A percentile compares a stretch with the other conserved stretches of the same genome.
Conservation (phyloP, 1,139 yeast genomes). For the Yarrowia galli region DNA sequence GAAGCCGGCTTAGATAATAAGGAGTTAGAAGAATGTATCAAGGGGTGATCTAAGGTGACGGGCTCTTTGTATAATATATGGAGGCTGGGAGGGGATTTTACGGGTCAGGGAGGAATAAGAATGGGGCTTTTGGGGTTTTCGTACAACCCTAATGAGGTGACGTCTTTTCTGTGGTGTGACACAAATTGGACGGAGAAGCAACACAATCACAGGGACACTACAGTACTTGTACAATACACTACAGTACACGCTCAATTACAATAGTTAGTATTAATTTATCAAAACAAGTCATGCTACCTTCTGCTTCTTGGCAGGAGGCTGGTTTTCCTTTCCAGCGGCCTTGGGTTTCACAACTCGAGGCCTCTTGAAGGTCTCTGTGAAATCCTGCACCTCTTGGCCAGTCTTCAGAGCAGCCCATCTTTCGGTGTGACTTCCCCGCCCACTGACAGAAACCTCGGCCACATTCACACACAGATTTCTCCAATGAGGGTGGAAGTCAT, state of each 20-base stretch:
- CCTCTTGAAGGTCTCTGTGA: not conserved
- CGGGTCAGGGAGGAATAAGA: too few relatives aligned
- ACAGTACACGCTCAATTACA: not conserved
- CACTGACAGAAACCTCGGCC: not conserved
- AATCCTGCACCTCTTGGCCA: not conserved
- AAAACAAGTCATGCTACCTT: not conserved
- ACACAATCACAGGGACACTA: too few relatives aligned
- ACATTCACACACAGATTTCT: not conserved
- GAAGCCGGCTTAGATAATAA: too few relatives aligned
- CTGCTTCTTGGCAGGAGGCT: conserved; percentile 1
- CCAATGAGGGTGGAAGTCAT: conserved; percentile 10
- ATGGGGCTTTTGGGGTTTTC: too few relatives aligned
- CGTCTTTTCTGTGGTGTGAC: too few relatives aligned
- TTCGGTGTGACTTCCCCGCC: not conserved
- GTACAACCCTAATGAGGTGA: too few relatives aligned
- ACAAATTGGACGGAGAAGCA: too few relatives aligned
- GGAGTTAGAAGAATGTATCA: too few relatives aligned
- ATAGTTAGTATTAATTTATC: not conserved
- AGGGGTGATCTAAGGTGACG: too few relatives aligned
- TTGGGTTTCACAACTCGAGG: conserved; percentile 1
- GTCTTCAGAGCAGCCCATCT: not conserved
- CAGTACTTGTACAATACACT: not conserved
- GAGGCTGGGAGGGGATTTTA: too few relatives aligned
- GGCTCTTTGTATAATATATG: too few relatives aligned
- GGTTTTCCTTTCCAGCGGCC: conserved; percentile 1